Base-by-base conservation (phyloP, 2,329 filamentous ascomycete genomes). In the Neopestalotiopsis rosae region DNA sequence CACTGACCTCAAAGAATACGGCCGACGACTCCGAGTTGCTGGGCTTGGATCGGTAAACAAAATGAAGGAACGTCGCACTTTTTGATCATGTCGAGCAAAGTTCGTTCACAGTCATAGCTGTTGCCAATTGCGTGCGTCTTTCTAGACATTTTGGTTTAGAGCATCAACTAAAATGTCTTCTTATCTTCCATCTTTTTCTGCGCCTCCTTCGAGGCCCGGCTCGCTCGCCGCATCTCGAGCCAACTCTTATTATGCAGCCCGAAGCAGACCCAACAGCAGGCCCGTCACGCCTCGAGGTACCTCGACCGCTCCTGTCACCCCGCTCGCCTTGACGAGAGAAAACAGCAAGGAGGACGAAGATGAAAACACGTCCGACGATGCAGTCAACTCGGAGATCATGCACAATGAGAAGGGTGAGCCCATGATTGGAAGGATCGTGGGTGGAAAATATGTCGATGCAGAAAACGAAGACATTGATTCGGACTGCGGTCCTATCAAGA, bases 391-490 rank as follows among this genome's bases (percentile, higher is more conserved):
- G 14, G 65, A 64, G 30, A 30, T 67, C 34, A 38, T 59, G 1
- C 52, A 45, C 38, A 69, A 76, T 68, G 67, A 68, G 30, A 71
- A 73, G 65, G 69, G 70, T 1, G 61, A 67, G 10, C 67, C 71
- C 13, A 71, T 61, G 38, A 61, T 70, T 32, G 81, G 81, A 30
- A 74, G 81, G 17, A 75, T 84, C 40, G 78, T 76, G 42, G 82
- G 82, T 69, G 81, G 81, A 45, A 78, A 77, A 61, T 81, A 77
- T 68, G 71, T 79, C 52, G 72, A 79, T n/a, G 73, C 75, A 17
- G 71, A 76, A 32, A 73, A 78, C 65, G 79, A 77, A 61, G 75
- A 77, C 28, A 72, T 76, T n/a, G 76, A 77, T 68, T 64, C 72
- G 9, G 77, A 79, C 10, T 73, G 79, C 70, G 81, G 80, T 32